Conservation (phyloP, 2,329 filamentous ascomycete genomes). For the Sporothrix brunneoviolacea region DNA sequence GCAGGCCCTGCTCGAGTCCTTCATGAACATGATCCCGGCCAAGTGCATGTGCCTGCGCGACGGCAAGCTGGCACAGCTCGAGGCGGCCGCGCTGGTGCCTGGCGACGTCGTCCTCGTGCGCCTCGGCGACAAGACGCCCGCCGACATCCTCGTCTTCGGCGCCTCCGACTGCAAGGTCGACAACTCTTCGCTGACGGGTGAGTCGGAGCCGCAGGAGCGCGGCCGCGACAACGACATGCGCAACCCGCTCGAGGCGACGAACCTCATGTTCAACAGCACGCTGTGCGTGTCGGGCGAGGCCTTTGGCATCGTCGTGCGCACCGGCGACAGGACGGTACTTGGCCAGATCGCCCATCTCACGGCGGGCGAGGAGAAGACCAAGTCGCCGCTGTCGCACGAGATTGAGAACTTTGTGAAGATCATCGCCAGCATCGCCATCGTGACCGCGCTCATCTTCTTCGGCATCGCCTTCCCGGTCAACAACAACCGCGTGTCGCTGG, state of each 20-base stretch:
- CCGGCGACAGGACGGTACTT: constrained; percentile 49
- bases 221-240: constrained; percentile 30
- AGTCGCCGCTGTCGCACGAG: too few species aligned
- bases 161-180: constrained; percentile 41
- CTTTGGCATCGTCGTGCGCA: constrained; percentile 46
- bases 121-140: constrained; percentile 21
- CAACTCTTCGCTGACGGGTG: constrained; percentile 50
- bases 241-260: constrained; percentile 44
- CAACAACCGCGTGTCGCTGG: constrained; percentile 20
- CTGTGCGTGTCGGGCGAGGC: constrained; percentile 48
- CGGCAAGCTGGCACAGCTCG: constrained; percentile 13
- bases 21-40: constrained; percentile 18
- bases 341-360: constrained; percentile 43
- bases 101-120: constrained; percentile 27
- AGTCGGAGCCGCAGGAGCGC: constrained; percentile 42
- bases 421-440: too few species aligned
- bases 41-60: constrained; percentile 16
- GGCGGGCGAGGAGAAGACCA: too few species aligned
- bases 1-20: constrained; percentile 16
- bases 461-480: constrained; percentile 18
- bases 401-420: too few species aligned
- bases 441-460: too few species aligned
- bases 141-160: constrained; percentile 18
- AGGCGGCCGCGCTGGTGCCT: constrained; percentile 16
- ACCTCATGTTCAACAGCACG: constrained; percentile 48